phyloP scores from a whole-genome alignment of 2,329 filamentous ascomycete species.

The Lojkania enalia region DNA sequence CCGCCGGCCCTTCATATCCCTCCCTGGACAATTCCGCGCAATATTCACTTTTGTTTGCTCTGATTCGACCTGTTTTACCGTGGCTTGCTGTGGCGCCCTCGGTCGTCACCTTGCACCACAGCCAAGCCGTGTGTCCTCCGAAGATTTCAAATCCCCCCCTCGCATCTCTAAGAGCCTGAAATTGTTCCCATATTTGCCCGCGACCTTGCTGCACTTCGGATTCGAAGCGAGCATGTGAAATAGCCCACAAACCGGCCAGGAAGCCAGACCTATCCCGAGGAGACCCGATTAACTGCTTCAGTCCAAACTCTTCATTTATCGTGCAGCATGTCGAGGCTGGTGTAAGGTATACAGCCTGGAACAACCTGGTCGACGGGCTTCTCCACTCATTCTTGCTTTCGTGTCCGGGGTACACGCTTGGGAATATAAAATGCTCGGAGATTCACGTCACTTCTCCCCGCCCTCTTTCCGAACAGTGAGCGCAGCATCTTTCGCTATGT shows the following conservation, averaged over 20 bases:
- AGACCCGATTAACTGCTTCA: neutral
- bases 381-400: neutral
- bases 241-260: neutral
- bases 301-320: neutral
- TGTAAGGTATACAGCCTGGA: neutral
- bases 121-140: conserved; percentile 2
- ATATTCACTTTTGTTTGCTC: neutral
- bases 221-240: conserved; percentile 1
- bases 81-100: conserved; percentile 15
- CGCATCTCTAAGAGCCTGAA: neutral
- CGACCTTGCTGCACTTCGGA: neutral
- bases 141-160: conserved; percentile 11
- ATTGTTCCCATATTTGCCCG: neutral
- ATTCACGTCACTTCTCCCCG: neutral
- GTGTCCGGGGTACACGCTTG: neutral
- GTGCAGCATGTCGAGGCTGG: no score
- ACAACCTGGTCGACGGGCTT: conserved; percentile 2
- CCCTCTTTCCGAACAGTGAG: neutral
- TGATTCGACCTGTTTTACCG: conserved; percentile 24
- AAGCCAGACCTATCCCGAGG: neutral
- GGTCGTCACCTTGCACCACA: conserved; percentile 10
- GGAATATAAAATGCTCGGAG: conserved; percentile 1
- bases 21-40: conserved; percentile 1
- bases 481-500: conserved; percentile 4
- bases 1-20: conserved; percentile 10